Evolutionary conservation across 768 basidiomycete species (phyloP), one percentile per base, ranked within the genome.

Genomic region (Boletus rufocinnamomeus): DNA sequence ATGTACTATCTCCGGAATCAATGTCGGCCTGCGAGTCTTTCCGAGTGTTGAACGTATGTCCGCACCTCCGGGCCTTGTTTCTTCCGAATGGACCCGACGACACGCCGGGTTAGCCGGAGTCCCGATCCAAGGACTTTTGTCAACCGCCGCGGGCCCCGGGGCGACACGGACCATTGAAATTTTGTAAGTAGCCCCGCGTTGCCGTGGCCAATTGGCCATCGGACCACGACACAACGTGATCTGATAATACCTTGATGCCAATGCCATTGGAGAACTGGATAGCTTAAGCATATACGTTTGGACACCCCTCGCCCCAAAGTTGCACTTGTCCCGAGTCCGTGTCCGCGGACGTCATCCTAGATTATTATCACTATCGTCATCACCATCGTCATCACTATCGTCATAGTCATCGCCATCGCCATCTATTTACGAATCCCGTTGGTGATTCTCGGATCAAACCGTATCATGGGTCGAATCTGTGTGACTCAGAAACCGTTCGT

Each of bases 41-140:
- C 19, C 38, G n/a, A n/a, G 35, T n/a, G 8, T 21, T 6, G 35
- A 27, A 28, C 17, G 43, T 9, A 2, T 32, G 21, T 37, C 16
- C 2, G 28, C 10, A 5, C 41, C 5, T 5, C 17, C 16, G 1
- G 9, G 7, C 17, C 16, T 14, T 17, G 47, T 14, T 21, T 30
- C 13, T 40, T 56, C 38, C 50, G 50, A 53, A 41, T 23, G 28
- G 17, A 41, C 17, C 55, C 50, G 50, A 52, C 54, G 16, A 27
- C 47, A 16, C 2, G 32, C 35, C 40, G 16, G 21, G 19, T 40
- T 40, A 19, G 11, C 38, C 38, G 38, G 38, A 2, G 8, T 28
- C n/a, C 6, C n/a, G 47, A n/a, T n/a, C 6, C 14, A 17, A 37
- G 16, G 35, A 27, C 44, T 19, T 35, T 13, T 17, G 46, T 21